Evolutionary conservation across 2,329 filamentous ascomycete genomes (phyloP).

Genomic region (Colletotrichum echinochloae): DNA sequence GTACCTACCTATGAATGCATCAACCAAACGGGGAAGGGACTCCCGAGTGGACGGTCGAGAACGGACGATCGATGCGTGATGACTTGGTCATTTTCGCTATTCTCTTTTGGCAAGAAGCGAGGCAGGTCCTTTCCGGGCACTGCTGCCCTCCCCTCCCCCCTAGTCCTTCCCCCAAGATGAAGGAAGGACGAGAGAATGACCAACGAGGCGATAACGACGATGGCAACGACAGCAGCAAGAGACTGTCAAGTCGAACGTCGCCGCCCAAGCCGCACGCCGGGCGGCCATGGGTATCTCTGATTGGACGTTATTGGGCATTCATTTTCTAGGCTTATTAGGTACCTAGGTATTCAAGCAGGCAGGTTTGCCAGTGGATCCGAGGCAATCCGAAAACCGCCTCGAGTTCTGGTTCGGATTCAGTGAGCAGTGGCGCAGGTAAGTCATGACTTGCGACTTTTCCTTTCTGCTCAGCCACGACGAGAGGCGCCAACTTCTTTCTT

Average conservation of each 20-base stretch:
- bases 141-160: too few species aligned
- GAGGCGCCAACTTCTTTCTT: not conserved
- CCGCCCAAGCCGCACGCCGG: conserved; percentile 26
- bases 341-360: conserved; percentile 5
- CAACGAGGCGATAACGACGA: not conserved
- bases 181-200: not conserved
- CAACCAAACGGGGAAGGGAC: conserved; percentile 9
- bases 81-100: conserved; percentile 17
- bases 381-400: conserved; percentile 6
- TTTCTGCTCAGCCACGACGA: not conserved
- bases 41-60: not conserved
- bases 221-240: not conserved
- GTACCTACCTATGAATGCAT: conserved; percentile 5
- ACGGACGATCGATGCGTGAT: conserved; percentile 17
- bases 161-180: not conserved
- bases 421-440: not conserved
- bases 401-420: not conserved
- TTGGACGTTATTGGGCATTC: conserved; percentile 1
- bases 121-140: too few species aligned
- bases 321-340: not conserved
- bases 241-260: conserved; percentile 15
- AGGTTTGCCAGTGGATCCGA: conserved; percentile 22
- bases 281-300: not conserved
- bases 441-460: not conserved
- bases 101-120: conserved; percentile 3